phyloP scores from a whole-genome alignment of 2,329 filamentous ascomycete genomes.

The Neocucurbitaria cava region DNA sequence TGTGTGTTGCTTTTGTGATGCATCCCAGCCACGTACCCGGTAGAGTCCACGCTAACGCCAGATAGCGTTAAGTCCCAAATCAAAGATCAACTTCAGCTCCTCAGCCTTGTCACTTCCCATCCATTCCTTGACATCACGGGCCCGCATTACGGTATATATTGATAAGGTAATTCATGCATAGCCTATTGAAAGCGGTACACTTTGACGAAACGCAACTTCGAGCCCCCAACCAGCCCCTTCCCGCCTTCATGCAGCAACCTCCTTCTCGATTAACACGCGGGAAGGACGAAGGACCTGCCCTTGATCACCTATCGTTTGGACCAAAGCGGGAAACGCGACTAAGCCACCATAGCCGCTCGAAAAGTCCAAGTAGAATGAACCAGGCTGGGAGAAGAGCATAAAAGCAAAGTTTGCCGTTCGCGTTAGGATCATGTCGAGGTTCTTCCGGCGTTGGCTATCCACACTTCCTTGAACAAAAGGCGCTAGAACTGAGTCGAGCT shows the following conservation, averaged over 20 bases:
- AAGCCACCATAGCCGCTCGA: conserved; percentile 13
- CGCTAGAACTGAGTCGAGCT: conserved; percentile 28
- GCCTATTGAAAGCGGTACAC: not conserved
- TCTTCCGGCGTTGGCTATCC: conserved; percentile 28
- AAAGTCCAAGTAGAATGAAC: conserved; percentile 38
- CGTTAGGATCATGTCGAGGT: conserved; percentile 40
- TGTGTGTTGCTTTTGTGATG: not conserved
- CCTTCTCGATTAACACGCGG: conserved; percentile 22
- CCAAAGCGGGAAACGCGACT: conserved; percentile 35
- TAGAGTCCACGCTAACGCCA: not conserved
- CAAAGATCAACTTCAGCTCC: conserved; percentile 8
- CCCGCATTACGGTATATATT: too few relatives aligned
- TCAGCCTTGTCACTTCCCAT: conserved; percentile 7
- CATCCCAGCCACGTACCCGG: not conserved
- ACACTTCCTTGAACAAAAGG: conserved; percentile 25
- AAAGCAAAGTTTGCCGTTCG: conserved; percentile 37
- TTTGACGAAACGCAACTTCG: not conserved
- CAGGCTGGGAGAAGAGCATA: conserved; percentile 34
- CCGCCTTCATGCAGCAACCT: conserved; percentile 10
- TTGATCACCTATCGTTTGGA: conserved; percentile 35
- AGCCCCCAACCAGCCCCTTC: not conserved
- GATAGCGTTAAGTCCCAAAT: not conserved
- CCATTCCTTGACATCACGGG: not conserved
- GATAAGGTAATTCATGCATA: not conserved
- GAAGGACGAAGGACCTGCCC: conserved; percentile 23